Percentiles rank a stretch among this genome's conserved stretches.
Conservation (phyloP, 108 stramenopile genomes). For the Nitzschia sp. region DNA sequence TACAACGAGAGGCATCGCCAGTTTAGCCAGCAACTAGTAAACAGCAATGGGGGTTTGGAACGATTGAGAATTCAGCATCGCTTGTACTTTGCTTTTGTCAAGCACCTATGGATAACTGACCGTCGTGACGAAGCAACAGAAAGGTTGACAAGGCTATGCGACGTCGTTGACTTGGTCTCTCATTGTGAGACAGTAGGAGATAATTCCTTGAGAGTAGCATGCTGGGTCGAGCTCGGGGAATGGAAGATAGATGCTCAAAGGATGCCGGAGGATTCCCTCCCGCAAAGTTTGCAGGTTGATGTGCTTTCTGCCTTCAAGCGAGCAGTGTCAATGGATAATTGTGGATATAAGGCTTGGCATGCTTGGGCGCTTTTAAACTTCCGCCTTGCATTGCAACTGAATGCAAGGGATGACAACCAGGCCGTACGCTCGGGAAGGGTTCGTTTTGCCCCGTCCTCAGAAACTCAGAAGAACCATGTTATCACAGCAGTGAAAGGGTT, state of each 20-base stretch:
- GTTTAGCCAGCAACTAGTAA: conserved; percentile 55
- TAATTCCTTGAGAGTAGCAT: conserved; percentile 60
- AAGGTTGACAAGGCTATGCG: conserved; percentile 55
- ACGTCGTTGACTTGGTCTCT: conserved; percentile 67
- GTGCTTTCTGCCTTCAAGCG: conserved; percentile 73
- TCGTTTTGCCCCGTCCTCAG: conserved; percentile 11
- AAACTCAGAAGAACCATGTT: conserved; percentile 54
- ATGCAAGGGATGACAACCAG: conserved; percentile 49
- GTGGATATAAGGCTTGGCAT: conserved; percentile 95
- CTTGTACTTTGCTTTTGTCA: conserved; percentile 89
- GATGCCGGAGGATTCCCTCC: conserved; percentile 32
- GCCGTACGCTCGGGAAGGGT: neutral
- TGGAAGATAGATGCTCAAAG: conserved; percentile 67
- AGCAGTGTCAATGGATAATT: conserved; percentile 64
- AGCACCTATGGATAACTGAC: conserved; percentile 87
- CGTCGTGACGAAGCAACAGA: conserved; percentile 71
- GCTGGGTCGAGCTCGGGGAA: conserved; percentile 87
- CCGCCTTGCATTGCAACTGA: conserved; percentile 84
- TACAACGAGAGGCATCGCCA: conserved; percentile 58
- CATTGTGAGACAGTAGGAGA: conserved; percentile 49
- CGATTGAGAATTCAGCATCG: conserved; percentile 74
- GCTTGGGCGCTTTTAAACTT: conserved; percentile 97
- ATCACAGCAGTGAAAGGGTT: conserved; percentile 91
- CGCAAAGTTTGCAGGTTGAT: conserved; percentile 57
- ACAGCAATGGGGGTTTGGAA: conserved; percentile 66